Evolutionary conservation across 2,329 filamentous ascomycete species (phyloP).

Genomic region (Aspergillus ruber): DNA sequence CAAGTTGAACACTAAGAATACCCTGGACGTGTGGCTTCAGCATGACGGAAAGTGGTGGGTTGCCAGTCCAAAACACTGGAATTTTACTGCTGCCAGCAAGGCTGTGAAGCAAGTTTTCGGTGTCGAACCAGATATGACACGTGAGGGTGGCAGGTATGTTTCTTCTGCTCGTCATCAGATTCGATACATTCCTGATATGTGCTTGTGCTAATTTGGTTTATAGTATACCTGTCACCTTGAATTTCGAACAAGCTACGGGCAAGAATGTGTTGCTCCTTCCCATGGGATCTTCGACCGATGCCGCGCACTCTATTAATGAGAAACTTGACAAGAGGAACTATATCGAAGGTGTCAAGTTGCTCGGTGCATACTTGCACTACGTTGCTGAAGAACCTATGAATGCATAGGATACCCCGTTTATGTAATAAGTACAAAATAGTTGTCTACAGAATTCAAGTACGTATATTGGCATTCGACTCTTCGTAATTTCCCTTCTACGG

Average conservation of each 20-base stretch:
- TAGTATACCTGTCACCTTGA: constrained; percentile 92
- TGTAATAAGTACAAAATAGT: neutral
- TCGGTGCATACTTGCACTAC: constrained; percentile 93
- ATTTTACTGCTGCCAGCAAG: constrained; percentile 90
- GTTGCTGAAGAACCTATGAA: constrained; percentile 76
- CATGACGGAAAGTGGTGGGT: constrained; percentile 99
- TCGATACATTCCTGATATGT: constrained; percentile 87
- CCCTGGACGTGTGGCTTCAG: constrained; percentile 68
- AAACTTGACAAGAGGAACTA: constrained; percentile 97
- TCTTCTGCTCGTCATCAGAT: constrained; percentile 59
- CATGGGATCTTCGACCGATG: constrained; percentile 96
- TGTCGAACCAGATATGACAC: constrained; percentile 86
- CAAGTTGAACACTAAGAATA: constrained; percentile 89
- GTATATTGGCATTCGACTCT: neutral
- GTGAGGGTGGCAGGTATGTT: constrained; percentile 80
- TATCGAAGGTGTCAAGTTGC: constrained; percentile 92
- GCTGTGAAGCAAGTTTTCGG: constrained; percentile 95
- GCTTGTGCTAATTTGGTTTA: constrained; percentile 75
- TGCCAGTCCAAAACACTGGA: constrained; percentile 96
- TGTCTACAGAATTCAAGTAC: neutral
- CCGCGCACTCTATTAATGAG: constrained; percentile 96
- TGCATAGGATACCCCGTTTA: neutral
- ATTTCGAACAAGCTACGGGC: constrained; percentile 93
- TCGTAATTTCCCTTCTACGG: too few species aligned
- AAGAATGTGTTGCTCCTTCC: constrained; percentile 95